Percentiles rank a stretch among this genome's conserved stretches.
phyloP scores from a whole-genome alignment of 176 grass and related monocot genomes.

The Oryza punctata region DNA sequence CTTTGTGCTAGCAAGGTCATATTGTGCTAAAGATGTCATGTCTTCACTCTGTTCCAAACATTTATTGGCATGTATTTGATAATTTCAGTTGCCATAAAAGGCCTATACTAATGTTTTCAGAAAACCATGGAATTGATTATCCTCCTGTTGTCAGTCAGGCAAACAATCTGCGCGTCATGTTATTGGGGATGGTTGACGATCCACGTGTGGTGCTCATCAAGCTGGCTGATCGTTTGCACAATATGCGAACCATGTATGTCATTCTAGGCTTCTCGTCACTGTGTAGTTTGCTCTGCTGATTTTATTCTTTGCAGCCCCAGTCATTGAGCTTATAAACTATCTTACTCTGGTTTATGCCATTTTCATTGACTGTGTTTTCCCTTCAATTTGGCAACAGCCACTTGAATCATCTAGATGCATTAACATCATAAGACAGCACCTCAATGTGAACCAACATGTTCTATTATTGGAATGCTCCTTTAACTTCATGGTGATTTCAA shows the following conservation, averaged over 20 bases:
- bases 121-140: conserved; percentile 47
- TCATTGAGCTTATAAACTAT: neutral
- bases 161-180: conserved; percentile 94
- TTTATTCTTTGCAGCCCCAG: neutral
- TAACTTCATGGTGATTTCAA: conserved; percentile 25
- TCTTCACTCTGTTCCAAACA: conserved; percentile 12
- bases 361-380: neutral
- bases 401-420: conserved; percentile 32
- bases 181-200: conserved; percentile 98
- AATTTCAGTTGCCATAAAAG: conserved; percentile 20
- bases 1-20: neutral
- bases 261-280: conserved; percentile 22
- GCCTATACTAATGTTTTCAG: conserved; percentile 10
- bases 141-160: conserved; percentile 69
- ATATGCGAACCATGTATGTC: conserved; percentile 96
- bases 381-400: conserved; percentile 17
- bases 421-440: neutral
- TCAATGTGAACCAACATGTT: conserved; percentile 21
- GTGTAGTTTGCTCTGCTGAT: conserved; percentile 1
- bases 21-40: conserved; percentile 16
- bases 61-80: conserved; percentile 10
- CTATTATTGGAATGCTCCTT: conserved; percentile 16
- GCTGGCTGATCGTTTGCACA: conserved; percentile 92
- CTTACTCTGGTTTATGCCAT: conserved; percentile 10
- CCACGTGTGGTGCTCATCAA: conserved; percentile 98